These are phyloP conservation scores for Xylariaceae sp. DNA, from an alignment of 2,329 filamentous ascomycete species.

Conservation along the genomic window DNA sequence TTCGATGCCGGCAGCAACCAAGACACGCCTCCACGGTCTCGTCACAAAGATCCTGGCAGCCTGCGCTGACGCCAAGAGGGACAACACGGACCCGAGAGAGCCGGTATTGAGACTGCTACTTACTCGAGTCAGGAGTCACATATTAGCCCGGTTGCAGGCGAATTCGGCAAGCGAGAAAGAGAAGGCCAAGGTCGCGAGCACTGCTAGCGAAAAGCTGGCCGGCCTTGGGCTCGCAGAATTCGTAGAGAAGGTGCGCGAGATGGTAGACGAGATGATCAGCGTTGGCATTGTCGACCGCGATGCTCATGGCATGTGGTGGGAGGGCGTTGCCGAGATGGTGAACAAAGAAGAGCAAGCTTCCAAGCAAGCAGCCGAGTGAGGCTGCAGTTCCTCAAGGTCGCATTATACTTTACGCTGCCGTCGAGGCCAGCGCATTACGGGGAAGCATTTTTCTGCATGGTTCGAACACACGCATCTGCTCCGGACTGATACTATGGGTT, in stretches of 20 bases:
- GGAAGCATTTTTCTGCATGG: constrained; percentile 9
- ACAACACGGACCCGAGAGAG: constrained; percentile 39
- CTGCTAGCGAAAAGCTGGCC: constrained; percentile 61
- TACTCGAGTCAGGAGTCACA: constrained; percentile 58
- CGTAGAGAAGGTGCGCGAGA: constrained; percentile 58
- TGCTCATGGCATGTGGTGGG: constrained; percentile 64
- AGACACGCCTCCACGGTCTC: constrained; percentile 48
- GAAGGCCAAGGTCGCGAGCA: constrained; percentile 61
- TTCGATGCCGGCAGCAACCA: constrained; percentile 58
- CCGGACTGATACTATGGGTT: constrained; percentile 10
- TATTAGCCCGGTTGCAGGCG: constrained; percentile 57
- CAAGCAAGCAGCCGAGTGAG: constrained; percentile 8
- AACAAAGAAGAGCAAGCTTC: constrained; percentile 30
- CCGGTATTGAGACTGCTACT: constrained; percentile 60
- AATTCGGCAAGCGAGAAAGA: constrained; percentile 65
- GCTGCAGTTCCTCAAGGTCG: too few relatives aligned
- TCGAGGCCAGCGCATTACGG: constrained; percentile 13
- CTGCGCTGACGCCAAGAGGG: constrained; percentile 35
- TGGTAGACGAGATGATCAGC: constrained; percentile 60
- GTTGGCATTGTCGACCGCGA: constrained; percentile 61
- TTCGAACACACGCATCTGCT: constrained; percentile 12
- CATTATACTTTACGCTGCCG: too few relatives aligned
- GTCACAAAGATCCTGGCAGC: constrained; percentile 50
- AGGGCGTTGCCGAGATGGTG: constrained; percentile 52
- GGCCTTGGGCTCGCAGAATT: constrained; percentile 67